Evolutionary conservation across 129 eudicot species (phyloP).

Genomic region (Pulicaria dysenterica): DNA sequence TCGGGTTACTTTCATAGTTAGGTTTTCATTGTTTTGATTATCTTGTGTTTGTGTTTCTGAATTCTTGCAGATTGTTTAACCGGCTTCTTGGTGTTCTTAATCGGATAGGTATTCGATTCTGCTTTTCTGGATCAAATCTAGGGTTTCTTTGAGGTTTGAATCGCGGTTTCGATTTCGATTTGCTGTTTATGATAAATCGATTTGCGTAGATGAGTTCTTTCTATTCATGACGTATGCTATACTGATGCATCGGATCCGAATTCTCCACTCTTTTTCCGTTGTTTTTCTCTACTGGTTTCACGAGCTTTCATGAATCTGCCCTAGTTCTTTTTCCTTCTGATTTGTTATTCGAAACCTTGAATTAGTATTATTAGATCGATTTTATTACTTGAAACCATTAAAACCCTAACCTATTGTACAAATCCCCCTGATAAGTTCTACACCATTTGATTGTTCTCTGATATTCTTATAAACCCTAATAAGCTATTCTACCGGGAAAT

Average conservation of each 20-base stretch:
- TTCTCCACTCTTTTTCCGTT: slow-evolving; percentile 78
- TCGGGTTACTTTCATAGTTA: background rate
- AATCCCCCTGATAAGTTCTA: too few species aligned
- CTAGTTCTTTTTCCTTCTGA: background rate
- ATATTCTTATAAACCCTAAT: background rate
- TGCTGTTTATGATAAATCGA: slow-evolving; percentile 15
- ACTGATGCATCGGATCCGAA: slow-evolving; percentile 63
- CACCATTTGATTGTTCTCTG: too few species aligned
- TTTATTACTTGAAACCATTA: background rate
- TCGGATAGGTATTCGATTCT: background rate
- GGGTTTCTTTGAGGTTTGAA: slow-evolving; percentile 21
- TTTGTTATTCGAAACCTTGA: slow-evolving; percentile 4
- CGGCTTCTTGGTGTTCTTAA: background rate
- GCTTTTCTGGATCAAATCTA: background rate
- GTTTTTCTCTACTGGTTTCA: slow-evolving; percentile 86
- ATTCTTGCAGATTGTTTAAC: slow-evolving; percentile 33
- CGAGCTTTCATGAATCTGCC: slow-evolving; percentile 65
- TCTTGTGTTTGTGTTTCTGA: slow-evolving; percentile 1
- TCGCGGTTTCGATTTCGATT: background rate
- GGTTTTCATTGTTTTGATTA: slow-evolving; percentile 7
- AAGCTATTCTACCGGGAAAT: background rate
- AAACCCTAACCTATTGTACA: background rate
- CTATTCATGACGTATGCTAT: slow-evolving; percentile 46
- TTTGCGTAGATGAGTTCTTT: slow-evolving; percentile 22
- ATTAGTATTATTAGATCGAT: background rate